Conservation (phyloP, 2,329 filamentous ascomycete species). For the Phialemonium atrogriseum region DNA sequence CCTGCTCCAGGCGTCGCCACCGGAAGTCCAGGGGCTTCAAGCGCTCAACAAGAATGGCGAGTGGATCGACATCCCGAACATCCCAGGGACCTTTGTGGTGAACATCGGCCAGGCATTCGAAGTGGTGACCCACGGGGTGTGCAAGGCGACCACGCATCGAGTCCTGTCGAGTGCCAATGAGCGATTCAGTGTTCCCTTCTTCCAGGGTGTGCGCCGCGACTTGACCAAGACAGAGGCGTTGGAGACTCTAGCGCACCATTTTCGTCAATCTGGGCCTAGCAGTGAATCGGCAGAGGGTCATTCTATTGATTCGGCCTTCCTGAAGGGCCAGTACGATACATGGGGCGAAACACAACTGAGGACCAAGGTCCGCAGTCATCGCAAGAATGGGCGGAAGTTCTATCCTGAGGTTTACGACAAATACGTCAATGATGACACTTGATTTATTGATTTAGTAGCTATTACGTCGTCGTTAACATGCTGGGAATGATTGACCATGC, state of each 20-base stretch:
- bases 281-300: constrained; percentile 22
- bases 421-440: constrained; percentile 31
- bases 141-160: constrained; percentile 42
- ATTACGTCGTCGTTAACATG: too few relatives aligned
- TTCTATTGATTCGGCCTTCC: constrained; percentile 39
- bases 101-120: constrained; percentile 53
- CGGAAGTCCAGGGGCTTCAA: constrained; percentile 39
- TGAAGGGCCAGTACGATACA: constrained; percentile 40
- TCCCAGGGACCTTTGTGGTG: constrained; percentile 44
- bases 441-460: too few relatives aligned
- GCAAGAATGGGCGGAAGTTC: constrained; percentile 36
- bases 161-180: constrained; percentile 26
- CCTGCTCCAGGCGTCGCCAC: constrained; percentile 49
- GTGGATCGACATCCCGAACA: constrained; percentile 41
- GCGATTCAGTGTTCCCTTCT: constrained; percentile 35
- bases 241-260: constrained; percentile 28
- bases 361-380: constrained; percentile 44
- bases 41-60: constrained; percentile 36
- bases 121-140: constrained; percentile 43
- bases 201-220: constrained; percentile 39
- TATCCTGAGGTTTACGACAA: constrained; percentile 38
- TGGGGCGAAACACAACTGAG: constrained; percentile 47
- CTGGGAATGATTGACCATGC: too few relatives aligned
- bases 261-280: constrained; percentile 13
- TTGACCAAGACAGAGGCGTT: constrained; percentile 35